Percentiles rank a stretch among this genome's conserved stretches.
Conservation (phyloP, 2,329 filamentous ascomycete species). For the Penicillium olsonii region DNA sequence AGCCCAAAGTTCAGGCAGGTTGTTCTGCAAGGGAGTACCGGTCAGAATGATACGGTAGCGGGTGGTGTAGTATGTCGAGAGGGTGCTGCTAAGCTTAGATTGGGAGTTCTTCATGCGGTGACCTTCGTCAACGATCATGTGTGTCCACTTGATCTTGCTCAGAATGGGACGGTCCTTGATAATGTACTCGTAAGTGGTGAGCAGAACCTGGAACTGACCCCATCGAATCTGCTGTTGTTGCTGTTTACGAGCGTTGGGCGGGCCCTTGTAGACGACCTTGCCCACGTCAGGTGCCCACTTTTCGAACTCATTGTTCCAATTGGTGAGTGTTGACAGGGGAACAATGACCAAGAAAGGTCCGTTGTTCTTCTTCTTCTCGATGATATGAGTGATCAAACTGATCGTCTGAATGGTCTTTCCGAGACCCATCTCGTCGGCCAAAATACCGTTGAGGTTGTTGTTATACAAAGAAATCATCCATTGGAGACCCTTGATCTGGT, state of each 20-base stretch:
- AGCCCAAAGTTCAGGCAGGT: constrained; percentile 92
- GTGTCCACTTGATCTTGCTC: constrained; percentile 99
- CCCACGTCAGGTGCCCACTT: constrained; percentile 91
- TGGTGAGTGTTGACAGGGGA: constrained; percentile 92
- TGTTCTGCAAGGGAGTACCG: constrained; percentile 96
- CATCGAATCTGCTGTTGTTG: constrained; percentile 93
- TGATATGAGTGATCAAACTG: constrained; percentile 93
- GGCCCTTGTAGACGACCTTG: constrained; percentile 95
- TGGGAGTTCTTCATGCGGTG: constrained; percentile 99
- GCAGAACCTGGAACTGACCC: constrained; percentile 90
- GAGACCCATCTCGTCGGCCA: constrained; percentile 99
- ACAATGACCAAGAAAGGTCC: constrained; percentile 97
- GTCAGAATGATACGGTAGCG: constrained; percentile 96
- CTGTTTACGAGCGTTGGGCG: constrained; percentile 80
- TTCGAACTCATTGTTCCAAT: constrained; percentile 98
- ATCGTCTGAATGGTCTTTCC: constrained; percentile 99
- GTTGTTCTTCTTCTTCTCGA: constrained; percentile 88
- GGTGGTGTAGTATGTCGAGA: constrained; percentile 92
- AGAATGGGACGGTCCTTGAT: constrained; percentile 96
- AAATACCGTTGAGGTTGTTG: constrained; percentile 98
- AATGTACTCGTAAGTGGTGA: constrained; percentile 99
- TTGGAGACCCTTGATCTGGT: constrained; percentile 96
- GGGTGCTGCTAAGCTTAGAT: constrained; percentile 92
- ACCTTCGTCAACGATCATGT: constrained; percentile 99
- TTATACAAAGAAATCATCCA: constrained; percentile 99